Percentiles rank a stretch among this genome's conserved stretches.
phyloP scores from a whole-genome alignment of 163 green algal genomes.

The Scenedesmus sp. region DNA sequence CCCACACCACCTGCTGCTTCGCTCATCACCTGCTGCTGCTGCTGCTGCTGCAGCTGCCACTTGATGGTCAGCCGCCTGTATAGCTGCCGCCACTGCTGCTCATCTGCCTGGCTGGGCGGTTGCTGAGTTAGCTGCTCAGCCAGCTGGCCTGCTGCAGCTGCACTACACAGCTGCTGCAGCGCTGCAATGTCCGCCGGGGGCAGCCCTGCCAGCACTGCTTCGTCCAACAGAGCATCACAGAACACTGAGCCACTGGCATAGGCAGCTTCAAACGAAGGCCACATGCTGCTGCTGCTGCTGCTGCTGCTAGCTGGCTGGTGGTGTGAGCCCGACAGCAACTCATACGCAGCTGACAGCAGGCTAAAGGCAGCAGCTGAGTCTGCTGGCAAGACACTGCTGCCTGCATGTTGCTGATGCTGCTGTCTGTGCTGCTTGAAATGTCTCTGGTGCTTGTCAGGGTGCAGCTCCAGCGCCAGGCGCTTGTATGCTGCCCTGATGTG shows the following conservation, averaged over 20 bases:
- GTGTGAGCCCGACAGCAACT: conserved; percentile 1
- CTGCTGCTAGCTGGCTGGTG: not conserved
- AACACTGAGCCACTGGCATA: conserved; percentile 33
- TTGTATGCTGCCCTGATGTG: conserved; percentile 38
- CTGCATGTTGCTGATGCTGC: not conserved
- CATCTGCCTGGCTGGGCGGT: conserved; percentile 11
- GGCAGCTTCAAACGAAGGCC: conserved; percentile 20
- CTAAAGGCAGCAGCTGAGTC: not conserved
- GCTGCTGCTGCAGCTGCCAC: not conserved
- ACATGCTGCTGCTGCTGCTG: not conserved
- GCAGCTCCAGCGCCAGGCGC: conserved; percentile 6
- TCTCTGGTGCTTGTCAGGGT: conserved; percentile 7
- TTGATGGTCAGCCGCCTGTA: not conserved
- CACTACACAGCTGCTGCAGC: not conserved
- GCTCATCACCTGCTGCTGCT: not conserved
- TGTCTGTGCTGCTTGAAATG: not conserved
- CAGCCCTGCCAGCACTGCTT: conserved; percentile 12
- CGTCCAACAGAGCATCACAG: conserved; percentile 10
- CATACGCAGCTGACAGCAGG: conserved; percentile 34
- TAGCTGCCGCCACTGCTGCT: conserved; percentile 34
- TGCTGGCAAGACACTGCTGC: not conserved
- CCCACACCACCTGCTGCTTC: not conserved
- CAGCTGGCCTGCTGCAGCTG: conserved; percentile 4
- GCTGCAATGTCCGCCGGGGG: not conserved
- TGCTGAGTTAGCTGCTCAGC: not conserved